These are phyloP conservation scores for Aspergillus phoenicis DNA, from an alignment of 2,329 filamentous ascomycete genomes.

Conservation along the genomic window DNA sequence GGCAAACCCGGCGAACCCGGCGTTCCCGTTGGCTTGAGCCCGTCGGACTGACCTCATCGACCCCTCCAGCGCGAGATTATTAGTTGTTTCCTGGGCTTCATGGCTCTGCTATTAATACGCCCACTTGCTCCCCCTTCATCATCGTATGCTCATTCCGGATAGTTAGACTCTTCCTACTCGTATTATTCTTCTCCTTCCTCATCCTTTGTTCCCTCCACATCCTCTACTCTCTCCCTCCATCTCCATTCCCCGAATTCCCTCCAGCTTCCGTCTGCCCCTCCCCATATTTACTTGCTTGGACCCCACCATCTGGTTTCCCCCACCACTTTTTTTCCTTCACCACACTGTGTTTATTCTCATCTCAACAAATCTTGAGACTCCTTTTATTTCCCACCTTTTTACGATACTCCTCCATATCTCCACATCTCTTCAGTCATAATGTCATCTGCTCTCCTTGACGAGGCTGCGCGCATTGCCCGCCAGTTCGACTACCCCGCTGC, in stretches of 20 bases:
- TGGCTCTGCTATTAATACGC: not conserved
- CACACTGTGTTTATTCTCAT: not conserved
- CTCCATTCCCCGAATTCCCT: not conserved
- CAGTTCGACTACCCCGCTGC: conserved; percentile 83
- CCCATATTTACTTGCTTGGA: not conserved
- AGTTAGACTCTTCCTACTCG: not conserved
- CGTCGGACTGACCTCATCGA: conserved; percentile 38
- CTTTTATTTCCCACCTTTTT: conserved; percentile 2
- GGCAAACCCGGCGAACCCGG: conserved; percentile 23
- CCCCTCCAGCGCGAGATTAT: conserved; percentile 18
- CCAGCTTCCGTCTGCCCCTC: conserved; percentile 7
- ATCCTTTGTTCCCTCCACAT: not conserved
- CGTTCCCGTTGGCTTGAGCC: conserved; percentile 25
- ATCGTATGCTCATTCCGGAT: not conserved
- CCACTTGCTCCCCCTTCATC: not conserved
- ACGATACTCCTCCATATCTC: not conserved
- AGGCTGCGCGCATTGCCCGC: conserved; percentile 76
- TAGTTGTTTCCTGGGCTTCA: not conserved
- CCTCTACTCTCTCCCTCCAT: not conserved
- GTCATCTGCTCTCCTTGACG: conserved; percentile 55
- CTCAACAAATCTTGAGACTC: not conserved
- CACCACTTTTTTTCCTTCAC: conserved; percentile 1
- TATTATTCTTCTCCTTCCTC: conserved; percentile 3
- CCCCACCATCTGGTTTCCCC: not conserved
- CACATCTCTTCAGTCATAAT: conserved; percentile 22